A percentile compares a stretch with the other conserved stretches of the same genome.
Conservation (phyloP, 2,329 filamentous ascomycete genomes). For the Pseudonectria foliicola region DNA sequence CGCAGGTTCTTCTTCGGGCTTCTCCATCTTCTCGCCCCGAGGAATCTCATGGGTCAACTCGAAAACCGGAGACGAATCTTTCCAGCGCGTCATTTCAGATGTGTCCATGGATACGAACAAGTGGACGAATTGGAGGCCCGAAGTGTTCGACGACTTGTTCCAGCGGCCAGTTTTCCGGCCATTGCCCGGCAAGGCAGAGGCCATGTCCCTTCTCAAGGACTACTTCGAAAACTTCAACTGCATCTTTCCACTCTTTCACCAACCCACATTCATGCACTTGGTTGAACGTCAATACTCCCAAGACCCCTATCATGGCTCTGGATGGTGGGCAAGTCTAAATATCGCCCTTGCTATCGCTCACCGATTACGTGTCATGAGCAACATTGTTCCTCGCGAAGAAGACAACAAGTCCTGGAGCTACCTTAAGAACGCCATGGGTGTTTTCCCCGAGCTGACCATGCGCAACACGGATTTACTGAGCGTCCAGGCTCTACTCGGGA, state of each 20-base stretch:
- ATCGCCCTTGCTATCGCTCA: slow-evolving; percentile 90
- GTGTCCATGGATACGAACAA: slow-evolving; percentile 91
- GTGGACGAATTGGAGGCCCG: slow-evolving; percentile 97
- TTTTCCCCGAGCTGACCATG: slow-evolving; percentile 89
- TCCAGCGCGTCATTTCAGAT: slow-evolving; percentile 88
- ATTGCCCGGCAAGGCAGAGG: slow-evolving; percentile 79
- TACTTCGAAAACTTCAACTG: slow-evolving; percentile 99
- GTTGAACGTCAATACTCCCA: slow-evolving; percentile 89
- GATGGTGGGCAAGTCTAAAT: slow-evolving; percentile 98
- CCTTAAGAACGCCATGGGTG: slow-evolving; percentile 92
- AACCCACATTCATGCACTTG: slow-evolving; percentile 96
- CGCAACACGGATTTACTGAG: slow-evolving; percentile 92
- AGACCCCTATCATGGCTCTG: slow-evolving; percentile 88
- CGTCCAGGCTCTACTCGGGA: slow-evolving; percentile 87
- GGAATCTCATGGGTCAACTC: slow-evolving; percentile 98
- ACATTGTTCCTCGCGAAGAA: slow-evolving; percentile 81
- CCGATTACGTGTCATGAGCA: slow-evolving; percentile 89
- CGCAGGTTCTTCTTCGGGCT: slow-evolving; percentile 86
- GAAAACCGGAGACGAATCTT: slow-evolving; percentile 92
- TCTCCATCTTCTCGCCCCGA: slow-evolving; percentile 97
- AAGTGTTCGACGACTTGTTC: slow-evolving; percentile 91
- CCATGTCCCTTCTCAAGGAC: slow-evolving; percentile 79
- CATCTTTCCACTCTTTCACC: slow-evolving; percentile 96
- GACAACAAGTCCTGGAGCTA: slow-evolving; percentile 94
- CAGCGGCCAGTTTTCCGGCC: slow-evolving; percentile 75